Percentiles rank a stretch among this genome's conserved stretches.
These are phyloP conservation scores for Heliamphora exappendiculata DNA, from an alignment of 148 eudicot genomes.

Conservation along the genomic window DNA sequence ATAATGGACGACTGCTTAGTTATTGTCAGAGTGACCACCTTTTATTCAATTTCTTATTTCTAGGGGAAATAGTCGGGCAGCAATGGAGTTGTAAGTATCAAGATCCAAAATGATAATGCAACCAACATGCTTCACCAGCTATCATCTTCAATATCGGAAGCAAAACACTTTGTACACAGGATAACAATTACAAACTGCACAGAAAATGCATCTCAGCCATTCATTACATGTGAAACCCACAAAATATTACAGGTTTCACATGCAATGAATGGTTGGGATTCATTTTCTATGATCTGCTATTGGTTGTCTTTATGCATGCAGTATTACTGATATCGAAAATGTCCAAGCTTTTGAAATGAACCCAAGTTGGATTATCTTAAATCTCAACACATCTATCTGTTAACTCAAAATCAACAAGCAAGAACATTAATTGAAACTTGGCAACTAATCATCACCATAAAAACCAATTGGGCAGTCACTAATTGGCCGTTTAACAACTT, in stretches of 20 bases:
- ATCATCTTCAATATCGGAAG: neutral
- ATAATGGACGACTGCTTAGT: neutral
- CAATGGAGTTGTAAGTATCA: neutral
- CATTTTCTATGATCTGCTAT: no score
- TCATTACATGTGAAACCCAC: no score
- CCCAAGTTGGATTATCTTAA: neutral
- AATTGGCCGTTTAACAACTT: neutral
- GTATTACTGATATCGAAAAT: no score
- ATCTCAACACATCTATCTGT: neutral
- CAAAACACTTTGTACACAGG: no score
- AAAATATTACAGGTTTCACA: no score
- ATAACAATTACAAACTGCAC: no score
- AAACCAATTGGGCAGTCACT: neutral
- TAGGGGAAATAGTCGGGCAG: neutral
- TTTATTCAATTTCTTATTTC: neutral
- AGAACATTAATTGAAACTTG: neutral
- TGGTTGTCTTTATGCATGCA: no score
- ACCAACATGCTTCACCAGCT: conserved; percentile 7
- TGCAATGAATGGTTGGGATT: no score
- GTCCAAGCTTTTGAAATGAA: neutral
- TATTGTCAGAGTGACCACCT: neutral
- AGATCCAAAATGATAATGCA: neutral
- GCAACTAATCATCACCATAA: neutral
- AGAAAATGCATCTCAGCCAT: no score
- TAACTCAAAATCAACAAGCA: neutral